Evolutionary conservation across 441 rosid genomes (phyloP), one percentile per base, ranked within the genome.

Genomic region (Erodium moschatum): DNA sequence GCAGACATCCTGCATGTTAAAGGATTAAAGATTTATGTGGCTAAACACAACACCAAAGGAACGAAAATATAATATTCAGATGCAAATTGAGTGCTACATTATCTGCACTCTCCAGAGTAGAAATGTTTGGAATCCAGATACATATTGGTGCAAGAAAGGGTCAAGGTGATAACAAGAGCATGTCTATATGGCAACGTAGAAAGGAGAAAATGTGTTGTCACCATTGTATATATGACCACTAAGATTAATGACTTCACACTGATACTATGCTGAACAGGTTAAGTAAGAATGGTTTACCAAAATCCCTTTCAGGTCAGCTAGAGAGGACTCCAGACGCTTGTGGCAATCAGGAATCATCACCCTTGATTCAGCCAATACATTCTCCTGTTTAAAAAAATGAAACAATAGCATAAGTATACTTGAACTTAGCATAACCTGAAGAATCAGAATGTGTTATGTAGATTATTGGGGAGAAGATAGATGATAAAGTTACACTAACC

Each of bases 301-400:
- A 75, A 86, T 82, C 56, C 75, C 89, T 73, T 87, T 91, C 10
- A 91, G 85, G 69, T 90, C 95, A 73, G 83, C 84, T 58, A 89
- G 67, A 0, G 97, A 87, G 72, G 92, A 86, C 80, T 87, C 95
- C 18, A 91, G 85, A 74, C 97, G 91, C 80, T 88, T 91, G 78
- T 78, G 86, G 64, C 97, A 86, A 75, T 93, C 95, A 4, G 97
- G 98, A 76, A 91, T 76, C 97, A 93, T 93, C 97, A 93, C 91
- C 82, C 97, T 91, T 44, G 97, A 93, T 77, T 91, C 97, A 72
- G 90, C 97, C 76, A 93, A 84, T 76, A 93, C 98, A 76, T 89
- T 93, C 79, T 93, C 98, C 95, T 90, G 83, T 24, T 67, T 76
- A 61, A 75, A 19, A 64, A 46, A 46, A 2, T 6, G 76, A 58